Evolutionary conservation across 2,329 filamentous ascomycete species (phyloP).

Genomic region (Raffaelea arxii): DNA sequence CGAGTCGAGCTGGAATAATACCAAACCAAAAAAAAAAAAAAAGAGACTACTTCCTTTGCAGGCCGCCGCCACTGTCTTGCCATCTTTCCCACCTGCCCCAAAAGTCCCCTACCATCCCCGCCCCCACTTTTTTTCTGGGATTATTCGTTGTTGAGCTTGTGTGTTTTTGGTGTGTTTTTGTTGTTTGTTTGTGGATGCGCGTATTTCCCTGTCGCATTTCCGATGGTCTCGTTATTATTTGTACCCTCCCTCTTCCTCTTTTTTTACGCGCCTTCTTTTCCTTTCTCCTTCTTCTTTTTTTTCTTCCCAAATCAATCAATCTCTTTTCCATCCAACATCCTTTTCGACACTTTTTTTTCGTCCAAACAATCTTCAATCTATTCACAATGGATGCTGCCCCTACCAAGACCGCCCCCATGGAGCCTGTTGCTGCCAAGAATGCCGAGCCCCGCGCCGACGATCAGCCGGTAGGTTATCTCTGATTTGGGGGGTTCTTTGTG

Average conservation of each 20-base stretch:
- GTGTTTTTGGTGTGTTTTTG: too few relatives aligned
- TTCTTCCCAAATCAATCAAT: neutral
- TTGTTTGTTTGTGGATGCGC: too few relatives aligned
- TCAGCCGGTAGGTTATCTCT: slow-evolving; percentile 18
- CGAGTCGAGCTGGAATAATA: too few relatives aligned
- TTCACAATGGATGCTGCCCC: slow-evolving; percentile 14
- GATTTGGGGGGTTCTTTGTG: too few relatives aligned
- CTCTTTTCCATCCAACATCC: neutral
- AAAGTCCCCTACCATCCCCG: too few relatives aligned
- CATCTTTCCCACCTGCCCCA: too few relatives aligned
- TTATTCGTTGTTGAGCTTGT: too few relatives aligned
- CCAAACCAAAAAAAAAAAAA: too few relatives aligned
- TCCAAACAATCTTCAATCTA: neutral
- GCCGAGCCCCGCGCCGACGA: slow-evolving; percentile 14
- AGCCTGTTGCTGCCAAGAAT: slow-evolving; percentile 14
- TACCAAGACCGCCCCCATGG: slow-evolving; percentile 12
- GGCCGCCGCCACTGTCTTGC: too few relatives aligned
- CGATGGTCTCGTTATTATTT: neutral
- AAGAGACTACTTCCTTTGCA: too few relatives aligned
- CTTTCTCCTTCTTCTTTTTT: neutral
- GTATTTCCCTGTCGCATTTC: neutral
- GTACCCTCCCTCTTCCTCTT: neutral
- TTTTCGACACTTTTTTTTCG: neutral
- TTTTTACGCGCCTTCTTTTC: neutral
- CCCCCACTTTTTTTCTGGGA: too few relatives aligned